A percentile compares a stretch with the other conserved stretches of the same genome.
Evolutionary conservation across 2,329 filamentous ascomycete species (phyloP).

Genomic region (Hymenoscyphus infarciens): DNA sequence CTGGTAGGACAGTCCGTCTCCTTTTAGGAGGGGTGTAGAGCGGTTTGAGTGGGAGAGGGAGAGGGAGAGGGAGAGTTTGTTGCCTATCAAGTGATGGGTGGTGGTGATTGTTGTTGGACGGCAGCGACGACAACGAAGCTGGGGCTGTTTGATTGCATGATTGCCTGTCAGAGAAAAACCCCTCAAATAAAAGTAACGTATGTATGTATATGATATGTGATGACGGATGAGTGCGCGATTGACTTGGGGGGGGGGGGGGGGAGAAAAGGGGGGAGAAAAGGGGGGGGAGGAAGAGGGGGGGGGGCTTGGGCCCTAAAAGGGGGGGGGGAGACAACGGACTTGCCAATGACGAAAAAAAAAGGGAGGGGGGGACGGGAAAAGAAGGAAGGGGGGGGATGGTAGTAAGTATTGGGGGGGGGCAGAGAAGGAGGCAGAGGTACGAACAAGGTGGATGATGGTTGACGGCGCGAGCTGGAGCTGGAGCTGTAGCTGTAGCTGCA

Average conservation of each 20-base stretch:
- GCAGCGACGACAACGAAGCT: slow-evolving; percentile 26
- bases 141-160: slow-evolving; percentile 38
- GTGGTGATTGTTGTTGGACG: slow-evolving; percentile 27
- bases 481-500: not conserved
- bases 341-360: slow-evolving; percentile 21
- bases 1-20: slow-evolving; percentile 18
- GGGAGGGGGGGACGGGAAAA: slow-evolving; percentile 18
- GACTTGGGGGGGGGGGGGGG: not conserved
- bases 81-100: slow-evolving; percentile 34
- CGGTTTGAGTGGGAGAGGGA: slow-evolving; percentile 6
- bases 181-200: slow-evolving; percentile 28
- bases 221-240: slow-evolving; percentile 15
- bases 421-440: slow-evolving; percentile 28
- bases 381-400: slow-evolving; percentile 9
- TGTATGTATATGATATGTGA: slow-evolving; percentile 9
- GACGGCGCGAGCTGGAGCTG: not conserved
- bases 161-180: slow-evolving; percentile 37
- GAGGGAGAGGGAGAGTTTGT: slow-evolving; percentile 21
- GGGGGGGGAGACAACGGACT: slow-evolving; percentile 19
- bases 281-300: slow-evolving; percentile 12
- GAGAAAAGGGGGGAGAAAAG: slow-evolving; percentile 21
- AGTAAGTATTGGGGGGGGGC: not conserved
- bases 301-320: slow-evolving; percentile 11
- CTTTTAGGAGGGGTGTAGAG: slow-evolving; percentile 23
- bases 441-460: slow-evolving; percentile 33